These are phyloP conservation scores for Leccinum sublutescens DNA, from an alignment of 768 basidiomycete genomes.

Conservation along the genomic window DNA sequence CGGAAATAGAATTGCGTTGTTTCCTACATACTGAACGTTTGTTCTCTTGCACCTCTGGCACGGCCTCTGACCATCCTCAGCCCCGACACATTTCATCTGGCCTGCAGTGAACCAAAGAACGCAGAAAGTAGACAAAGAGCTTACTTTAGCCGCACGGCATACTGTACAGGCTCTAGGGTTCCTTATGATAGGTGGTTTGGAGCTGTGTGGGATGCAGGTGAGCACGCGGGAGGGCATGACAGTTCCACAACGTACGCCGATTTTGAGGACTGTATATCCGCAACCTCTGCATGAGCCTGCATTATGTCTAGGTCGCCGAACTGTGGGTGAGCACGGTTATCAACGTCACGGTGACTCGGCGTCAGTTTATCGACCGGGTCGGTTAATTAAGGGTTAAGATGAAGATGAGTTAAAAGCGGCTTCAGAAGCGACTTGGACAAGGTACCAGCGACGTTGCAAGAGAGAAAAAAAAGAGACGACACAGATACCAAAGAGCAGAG, in stretches of 20 bases:
- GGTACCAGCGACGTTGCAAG: conserved; percentile 1
- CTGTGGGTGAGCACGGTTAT: conserved; percentile 32
- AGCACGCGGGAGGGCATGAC: conserved; percentile 9
- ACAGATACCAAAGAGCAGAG: conserved; percentile 11
- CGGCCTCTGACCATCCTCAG: conserved; percentile 77
- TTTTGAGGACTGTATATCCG: conserved; percentile 33
- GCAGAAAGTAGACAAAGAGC: conserved; percentile 13
- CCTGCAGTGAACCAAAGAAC: conserved; percentile 16
- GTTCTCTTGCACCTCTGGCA: conserved; percentile 86
- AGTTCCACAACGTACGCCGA: conserved; percentile 20
- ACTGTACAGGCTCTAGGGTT: conserved; percentile 75
- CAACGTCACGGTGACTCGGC: conserved; percentile 41
- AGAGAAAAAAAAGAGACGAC: conserved; percentile 7
- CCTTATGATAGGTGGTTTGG: conserved; percentile 45
- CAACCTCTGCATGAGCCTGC: conserved; percentile 27
- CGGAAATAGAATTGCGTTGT: neutral
- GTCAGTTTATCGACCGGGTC: conserved; percentile 42
- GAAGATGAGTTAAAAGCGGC: conserved; percentile 18
- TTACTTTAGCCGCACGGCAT: conserved; percentile 80
- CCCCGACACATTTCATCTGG: conserved; percentile 91
- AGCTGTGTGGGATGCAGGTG: conserved; percentile 25
- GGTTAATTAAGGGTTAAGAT: conserved; percentile 39
- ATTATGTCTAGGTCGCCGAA: conserved; percentile 24
- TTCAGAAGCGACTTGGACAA: conserved; percentile 4
- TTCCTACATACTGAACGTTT: conserved; percentile 60